Conservation (phyloP, 305 asterid species). For the Fraxinus xanthoxyloides region DNA sequence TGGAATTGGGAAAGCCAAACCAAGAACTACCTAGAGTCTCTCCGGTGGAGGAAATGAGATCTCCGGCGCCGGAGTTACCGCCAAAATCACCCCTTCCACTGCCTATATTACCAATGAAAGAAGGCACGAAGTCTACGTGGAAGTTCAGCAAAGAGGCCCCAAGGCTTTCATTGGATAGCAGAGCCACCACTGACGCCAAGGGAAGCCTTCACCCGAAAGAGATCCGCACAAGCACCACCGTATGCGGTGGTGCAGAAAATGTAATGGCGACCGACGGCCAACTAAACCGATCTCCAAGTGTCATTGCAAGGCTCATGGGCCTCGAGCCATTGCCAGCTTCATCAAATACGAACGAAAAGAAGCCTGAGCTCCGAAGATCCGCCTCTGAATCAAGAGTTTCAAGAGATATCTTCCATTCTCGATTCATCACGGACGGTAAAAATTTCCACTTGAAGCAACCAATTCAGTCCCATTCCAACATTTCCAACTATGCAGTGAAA, state of each 20-base stretch:
- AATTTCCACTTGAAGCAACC: constrained; percentile 31
- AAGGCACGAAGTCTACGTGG: constrained; percentile 73
- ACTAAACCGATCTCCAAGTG: constrained; percentile 72
- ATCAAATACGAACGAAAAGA: constrained; percentile 40
- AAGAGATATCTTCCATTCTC: constrained; percentile 62
- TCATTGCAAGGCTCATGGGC: constrained; percentile 94
- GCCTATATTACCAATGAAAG: constrained; percentile 53
- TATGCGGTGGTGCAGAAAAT: constrained; percentile 34
- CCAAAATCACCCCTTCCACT: constrained; percentile 57
- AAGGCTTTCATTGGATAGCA: constrained; percentile 86
- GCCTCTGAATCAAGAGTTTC: constrained; percentile 89
- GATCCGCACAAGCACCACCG: constrained; percentile 45
- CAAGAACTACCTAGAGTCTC: constrained; percentile 25
- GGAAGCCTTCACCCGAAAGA: constrained; percentile 82
- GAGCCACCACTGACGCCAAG: constrained; percentile 83
- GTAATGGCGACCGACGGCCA: constrained; percentile 40
- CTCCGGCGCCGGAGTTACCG: constrained; percentile 29
- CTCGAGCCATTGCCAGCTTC: constrained; percentile 69
- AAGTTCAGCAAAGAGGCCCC: constrained; percentile 76
- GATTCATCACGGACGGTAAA: constrained; percentile 44
- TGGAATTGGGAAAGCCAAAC: constrained; percentile 36
- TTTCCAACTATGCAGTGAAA: constrained; percentile 20
- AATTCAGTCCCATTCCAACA: constrained; percentile 25
- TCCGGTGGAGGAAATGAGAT: constrained; percentile 22
- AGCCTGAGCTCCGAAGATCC: constrained; percentile 80